Percentiles rank a stretch among this genome's conserved stretches.
These are phyloP conservation scores for Tilletia caries DNA, from an alignment of 1,284 basidiomycete species.

Conservation along the genomic window DNA sequence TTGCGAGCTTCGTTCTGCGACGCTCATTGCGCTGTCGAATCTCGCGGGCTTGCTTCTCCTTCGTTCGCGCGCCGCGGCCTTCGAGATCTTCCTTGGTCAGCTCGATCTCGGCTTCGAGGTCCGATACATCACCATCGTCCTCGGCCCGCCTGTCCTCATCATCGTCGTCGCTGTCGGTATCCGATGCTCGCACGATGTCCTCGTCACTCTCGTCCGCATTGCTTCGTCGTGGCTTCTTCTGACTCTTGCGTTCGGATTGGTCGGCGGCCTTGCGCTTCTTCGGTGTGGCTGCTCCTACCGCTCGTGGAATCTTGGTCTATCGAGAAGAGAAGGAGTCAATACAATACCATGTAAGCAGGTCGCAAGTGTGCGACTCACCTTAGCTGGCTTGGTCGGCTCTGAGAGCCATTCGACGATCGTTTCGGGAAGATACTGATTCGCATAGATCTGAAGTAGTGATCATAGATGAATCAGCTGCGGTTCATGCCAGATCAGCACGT, in stretches of 20 bases:
- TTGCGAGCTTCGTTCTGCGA: not conserved
- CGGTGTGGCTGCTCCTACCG: not conserved
- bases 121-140: not conserved
- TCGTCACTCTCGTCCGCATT: constrained; percentile 1
- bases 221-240: constrained; percentile 5
- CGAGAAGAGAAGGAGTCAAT: not conserved
- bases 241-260: not conserved
- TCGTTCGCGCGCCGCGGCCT: not conserved
- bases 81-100: not conserved
- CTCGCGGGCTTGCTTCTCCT: constrained; percentile 4
- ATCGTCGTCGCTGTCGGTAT: not conserved
- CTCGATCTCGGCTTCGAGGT: constrained; percentile 10
- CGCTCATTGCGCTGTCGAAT: constrained; percentile 3
- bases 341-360: not conserved
- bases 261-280: constrained; percentile 1
- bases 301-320: not conserved
- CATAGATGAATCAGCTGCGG: too few species aligned
- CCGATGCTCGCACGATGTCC: not conserved
- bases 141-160: not conserved
- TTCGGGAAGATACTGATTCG: constrained; percentile 13
- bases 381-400: constrained; percentile 13
- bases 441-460: constrained; percentile 12
- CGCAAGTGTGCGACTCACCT: too few species aligned
- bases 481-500: too few species aligned
- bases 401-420: not conserved